Percentiles rank a stretch among this genome's conserved stretches.
Evolutionary conservation across 2,329 filamentous ascomycete genomes (phyloP).

Genomic region (Aspergillus proliferans): DNA sequence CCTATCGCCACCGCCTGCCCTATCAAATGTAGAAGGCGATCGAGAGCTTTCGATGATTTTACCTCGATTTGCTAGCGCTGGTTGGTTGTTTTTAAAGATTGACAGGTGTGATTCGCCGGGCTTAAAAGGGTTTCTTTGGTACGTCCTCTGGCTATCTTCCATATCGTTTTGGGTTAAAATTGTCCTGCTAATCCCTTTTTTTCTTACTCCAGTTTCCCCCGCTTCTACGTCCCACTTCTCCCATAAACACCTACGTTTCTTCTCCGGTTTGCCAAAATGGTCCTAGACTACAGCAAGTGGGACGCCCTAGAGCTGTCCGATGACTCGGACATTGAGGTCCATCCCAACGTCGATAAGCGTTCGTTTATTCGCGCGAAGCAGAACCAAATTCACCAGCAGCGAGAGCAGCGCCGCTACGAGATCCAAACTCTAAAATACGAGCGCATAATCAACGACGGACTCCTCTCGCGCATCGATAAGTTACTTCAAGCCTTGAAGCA

Average conservation of each 20-base stretch:
- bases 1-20: conserved; percentile 20
- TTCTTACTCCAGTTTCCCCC: conserved; percentile 6
- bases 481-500: conserved; percentile 69
- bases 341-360: conserved; percentile 96
- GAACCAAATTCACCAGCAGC: conserved; percentile 89
- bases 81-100: no score
- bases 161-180: neutral
- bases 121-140: no score
- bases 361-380: conserved; percentile 99
- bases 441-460: conserved; percentile 83
- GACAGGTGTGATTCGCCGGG: no score
- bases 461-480: conserved; percentile 74
- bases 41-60: conserved; percentile 25
- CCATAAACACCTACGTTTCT: conserved; percentile 6
- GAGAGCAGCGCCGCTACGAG: conserved; percentile 75
- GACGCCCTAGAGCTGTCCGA: conserved; percentile 92
- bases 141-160: no score
- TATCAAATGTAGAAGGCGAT: conserved; percentile 22
- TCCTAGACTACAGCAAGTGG: conserved; percentile 61
- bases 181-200: neutral
- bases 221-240: conserved; percentile 13
- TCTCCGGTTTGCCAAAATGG: conserved; percentile 33
- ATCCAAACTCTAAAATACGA: conserved; percentile 89
- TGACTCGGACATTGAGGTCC: conserved; percentile 95
- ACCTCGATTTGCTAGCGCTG: no score